Base-by-base conservation (phyloP, 345 rosid species). In the Eucalyptus globulus region DNA sequence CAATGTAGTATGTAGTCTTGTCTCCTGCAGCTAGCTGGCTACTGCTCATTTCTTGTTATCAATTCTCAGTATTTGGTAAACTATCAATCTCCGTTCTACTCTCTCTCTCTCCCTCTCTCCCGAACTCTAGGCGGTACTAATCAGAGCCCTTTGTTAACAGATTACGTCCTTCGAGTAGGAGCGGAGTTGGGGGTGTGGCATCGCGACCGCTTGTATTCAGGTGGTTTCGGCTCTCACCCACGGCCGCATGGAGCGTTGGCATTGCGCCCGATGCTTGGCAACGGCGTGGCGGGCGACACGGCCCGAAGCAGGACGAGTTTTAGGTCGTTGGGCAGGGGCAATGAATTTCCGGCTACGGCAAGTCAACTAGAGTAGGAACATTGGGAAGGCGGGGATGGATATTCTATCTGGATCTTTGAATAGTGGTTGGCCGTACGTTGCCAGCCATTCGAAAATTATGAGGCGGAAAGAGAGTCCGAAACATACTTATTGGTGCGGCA, bases 141-240 rank as follows among this genome's bases (percentile, higher is more conserved):
- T 76, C 47, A 21, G 85, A 43, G 85, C 85, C 85, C 85, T 76
- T 76, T 76, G 85, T 76, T 40, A 40, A 76, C 85, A 76, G 85
- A 76, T 88, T 90, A 90, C 86, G 90, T 89, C 92, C 90, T 88
- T 87, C 45, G 76, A 53, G 47, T 49, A 86, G 85, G 13, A 69
- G 80, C 43, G 24, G 34, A 37, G 26, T 21, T 1, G 47, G 83
- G 83, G 83, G 83, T 6, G 47, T 24, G 47, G 24, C 27, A 11
- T 21, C 7, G 15, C 47, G 5, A 37, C 83, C 29, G 24, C 83
- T 22, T 22, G 47, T 43, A 76, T 21, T 40, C 47, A 6, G 85
- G 81, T 17, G 11, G 81, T 72, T 72, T 34, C 3, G 13, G 29
- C 85, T 24, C 47, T 76, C 27, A 6, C 27, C 15, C 47, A 6